Conservation (phyloP, 1,139 yeast genomes). For the Wickerhamomyces sp. region DNA sequence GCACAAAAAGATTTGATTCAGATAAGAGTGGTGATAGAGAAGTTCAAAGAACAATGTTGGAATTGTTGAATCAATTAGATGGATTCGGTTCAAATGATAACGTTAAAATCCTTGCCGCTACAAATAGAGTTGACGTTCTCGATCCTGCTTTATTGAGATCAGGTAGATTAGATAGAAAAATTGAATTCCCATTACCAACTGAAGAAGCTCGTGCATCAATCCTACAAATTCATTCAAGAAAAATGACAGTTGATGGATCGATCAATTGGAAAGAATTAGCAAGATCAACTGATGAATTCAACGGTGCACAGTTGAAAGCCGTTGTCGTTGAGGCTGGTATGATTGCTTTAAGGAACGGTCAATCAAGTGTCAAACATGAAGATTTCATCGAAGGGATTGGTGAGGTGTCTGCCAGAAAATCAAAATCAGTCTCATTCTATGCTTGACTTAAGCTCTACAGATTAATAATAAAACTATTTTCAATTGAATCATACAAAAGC, state of each 20-base stretch:
- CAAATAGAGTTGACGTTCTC: slow-evolving; percentile 94
- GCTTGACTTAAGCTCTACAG: too few species aligned
- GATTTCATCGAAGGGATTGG: slow-evolving; percentile 98
- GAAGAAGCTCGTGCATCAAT: slow-evolving; percentile 97
- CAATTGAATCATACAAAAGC: too few species aligned
- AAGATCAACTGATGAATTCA: slow-evolving; percentile 95
- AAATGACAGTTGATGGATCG: slow-evolving; percentile 88
- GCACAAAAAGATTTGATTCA: slow-evolving; percentile 96
- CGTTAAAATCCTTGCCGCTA: slow-evolving; percentile 96
- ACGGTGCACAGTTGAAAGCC: slow-evolving; percentile 97
- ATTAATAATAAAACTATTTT: too few species aligned
- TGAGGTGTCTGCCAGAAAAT: slow-evolving; percentile 97
- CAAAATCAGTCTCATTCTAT: slow-evolving; percentile 91
- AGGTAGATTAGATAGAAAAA: slow-evolving; percentile 95
- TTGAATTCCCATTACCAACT: slow-evolving; percentile 94
- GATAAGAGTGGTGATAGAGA: slow-evolving; percentile 98
- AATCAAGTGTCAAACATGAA: slow-evolving; percentile 87
- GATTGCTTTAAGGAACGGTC: slow-evolving; percentile 97
- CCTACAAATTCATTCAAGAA: slow-evolving; percentile 93
- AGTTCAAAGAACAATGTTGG: slow-evolving; percentile 99
- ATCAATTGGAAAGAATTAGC: slow-evolving; percentile 98
- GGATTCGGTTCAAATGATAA: slow-evolving; percentile 98
- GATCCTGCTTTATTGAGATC: slow-evolving; percentile 97
- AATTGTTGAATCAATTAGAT: slow-evolving; percentile 90
- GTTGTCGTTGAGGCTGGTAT: slow-evolving; percentile 99